Conservation (phyloP, 352 stramenopile species). For the Phytophthora agathidicida region DNA sequence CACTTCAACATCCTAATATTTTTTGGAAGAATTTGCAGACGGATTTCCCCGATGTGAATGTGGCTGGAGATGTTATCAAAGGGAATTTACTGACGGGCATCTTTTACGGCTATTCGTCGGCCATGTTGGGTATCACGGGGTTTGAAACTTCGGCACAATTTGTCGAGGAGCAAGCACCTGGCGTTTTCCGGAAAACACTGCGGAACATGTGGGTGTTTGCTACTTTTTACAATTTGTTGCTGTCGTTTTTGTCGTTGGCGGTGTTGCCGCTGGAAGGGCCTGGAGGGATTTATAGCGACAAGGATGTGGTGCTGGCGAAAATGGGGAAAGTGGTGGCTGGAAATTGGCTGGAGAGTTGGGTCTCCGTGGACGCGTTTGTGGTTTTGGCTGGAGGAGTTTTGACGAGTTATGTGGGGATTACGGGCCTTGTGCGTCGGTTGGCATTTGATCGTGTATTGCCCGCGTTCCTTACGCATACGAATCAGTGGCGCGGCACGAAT, state of each 20-base stretch:
- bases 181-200: slow-evolving; percentile 83
- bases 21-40: slow-evolving; percentile 74
- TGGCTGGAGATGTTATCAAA: slow-evolving; percentile 46
- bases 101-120: slow-evolving; percentile 82
- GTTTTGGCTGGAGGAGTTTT: slow-evolving; percentile 88
- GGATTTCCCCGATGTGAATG: slow-evolving; percentile 57
- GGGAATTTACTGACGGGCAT: slow-evolving; percentile 65
- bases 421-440: slow-evolving; percentile 79
- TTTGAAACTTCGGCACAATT: slow-evolving; percentile 93
- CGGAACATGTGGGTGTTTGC: slow-evolving; percentile 89
- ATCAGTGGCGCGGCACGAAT: slow-evolving; percentile 82
- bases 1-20: slow-evolving; percentile 57
- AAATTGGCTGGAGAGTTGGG: slow-evolving; percentile 70
- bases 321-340: slow-evolving; percentile 67
- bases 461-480: slow-evolving; percentile 61
- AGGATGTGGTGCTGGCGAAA: slow-evolving; percentile 76
- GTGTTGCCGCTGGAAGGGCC: slow-evolving; percentile 74
- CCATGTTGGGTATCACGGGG: slow-evolving; percentile 91
- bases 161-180: slow-evolving; percentile 88
- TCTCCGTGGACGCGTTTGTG: slow-evolving; percentile 89
- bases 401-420: slow-evolving; percentile 92
- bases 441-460: slow-evolving; percentile 77
- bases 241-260: slow-evolving; percentile 83
- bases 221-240: slow-evolving; percentile 87
- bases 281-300: slow-evolving; percentile 68